These are phyloP conservation scores for Candida verbasci DNA, from an alignment of 805 yeast species.

Conservation along the genomic window DNA sequence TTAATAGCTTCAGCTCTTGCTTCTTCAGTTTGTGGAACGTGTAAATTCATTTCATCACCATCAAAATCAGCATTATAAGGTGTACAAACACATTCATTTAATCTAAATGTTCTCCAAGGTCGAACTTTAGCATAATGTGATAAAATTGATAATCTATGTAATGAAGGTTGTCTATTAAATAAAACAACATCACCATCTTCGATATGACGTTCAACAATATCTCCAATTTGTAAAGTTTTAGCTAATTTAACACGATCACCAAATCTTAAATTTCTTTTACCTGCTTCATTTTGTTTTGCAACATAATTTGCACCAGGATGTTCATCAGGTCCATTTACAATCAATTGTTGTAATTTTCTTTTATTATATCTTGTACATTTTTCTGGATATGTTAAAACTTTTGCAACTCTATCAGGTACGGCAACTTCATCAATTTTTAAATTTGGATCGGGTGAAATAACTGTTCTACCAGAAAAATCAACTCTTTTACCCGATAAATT, in stretches of 20 bases:
- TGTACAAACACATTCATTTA: constrained; percentile 98
- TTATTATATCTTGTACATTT: constrained; percentile 84
- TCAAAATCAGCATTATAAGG: constrained; percentile 99
- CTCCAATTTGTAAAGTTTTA: constrained; percentile 74
- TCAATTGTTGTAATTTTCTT: constrained; percentile 66
- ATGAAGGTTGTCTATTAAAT: constrained; percentile 96
- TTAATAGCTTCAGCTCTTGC: constrained; percentile 98
- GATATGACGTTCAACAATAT: constrained; percentile 91
- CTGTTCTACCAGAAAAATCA: constrained; percentile 97
- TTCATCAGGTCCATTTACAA: constrained; percentile 77
- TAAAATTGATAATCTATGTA: constrained; percentile 89
- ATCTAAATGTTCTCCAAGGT: constrained; percentile 96
- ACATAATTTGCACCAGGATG: constrained; percentile 98
- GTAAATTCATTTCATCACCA: constrained; percentile 98
- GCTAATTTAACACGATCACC: constrained; percentile 84
- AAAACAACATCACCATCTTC: constrained; percentile 96
- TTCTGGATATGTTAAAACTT: constrained; percentile 93
- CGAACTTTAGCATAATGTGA: constrained; percentile 94
- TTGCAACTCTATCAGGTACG: constrained; percentile 95
- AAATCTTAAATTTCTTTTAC: constrained; percentile 82
- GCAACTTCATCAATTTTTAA: constrained; percentile 94
- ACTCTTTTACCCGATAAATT: constrained; percentile 97
- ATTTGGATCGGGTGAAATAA: constrained; percentile 98
- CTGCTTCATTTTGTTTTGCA: constrained; percentile 74
- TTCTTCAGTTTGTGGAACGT: constrained; percentile 98